Percentiles rank a stretch among this genome's conserved stretches.
Evolutionary conservation across 177 flowering plant species (phyloP).

Genomic region (Vitis hybrid): DNA sequence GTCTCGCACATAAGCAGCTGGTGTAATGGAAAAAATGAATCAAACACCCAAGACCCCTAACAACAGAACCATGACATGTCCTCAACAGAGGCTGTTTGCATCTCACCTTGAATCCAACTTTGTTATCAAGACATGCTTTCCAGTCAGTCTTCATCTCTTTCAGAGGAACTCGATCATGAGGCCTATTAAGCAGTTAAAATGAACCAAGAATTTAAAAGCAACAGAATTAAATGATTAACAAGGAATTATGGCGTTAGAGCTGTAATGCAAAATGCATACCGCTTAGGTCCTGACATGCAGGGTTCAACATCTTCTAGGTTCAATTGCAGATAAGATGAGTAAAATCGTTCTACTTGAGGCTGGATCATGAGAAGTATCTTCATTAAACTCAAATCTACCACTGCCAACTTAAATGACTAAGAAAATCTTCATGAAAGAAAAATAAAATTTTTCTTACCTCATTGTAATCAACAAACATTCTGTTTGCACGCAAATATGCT

Average conservation of each 20-base stretch:
- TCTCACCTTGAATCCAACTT: constrained; percentile 92
- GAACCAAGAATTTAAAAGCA: not conserved
- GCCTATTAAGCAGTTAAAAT: constrained; percentile 41
- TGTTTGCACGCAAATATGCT: constrained; percentile 81
- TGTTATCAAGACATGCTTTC: constrained; percentile 88
- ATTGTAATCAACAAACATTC: constrained; percentile 89
- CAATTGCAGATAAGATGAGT: constrained; percentile 77
- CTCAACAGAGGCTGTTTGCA: not conserved
- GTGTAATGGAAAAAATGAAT: too few species aligned
- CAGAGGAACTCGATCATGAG: constrained; percentile 89
- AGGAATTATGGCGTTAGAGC: not conserved
- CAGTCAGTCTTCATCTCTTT: constrained; percentile 94
- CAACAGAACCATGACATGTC: not conserved
- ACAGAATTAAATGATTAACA: not conserved
- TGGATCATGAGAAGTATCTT: constrained; percentile 21
- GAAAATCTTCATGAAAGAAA: not conserved
- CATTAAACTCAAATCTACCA: too few species aligned
- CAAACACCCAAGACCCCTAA: not conserved
- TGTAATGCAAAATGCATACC: constrained; percentile 38
- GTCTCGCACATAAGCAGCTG: too few species aligned
- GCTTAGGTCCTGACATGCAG: constrained; percentile 92
- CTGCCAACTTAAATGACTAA: not conserved
- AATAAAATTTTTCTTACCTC: constrained; percentile 44
- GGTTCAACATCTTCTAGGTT: constrained; percentile 83
- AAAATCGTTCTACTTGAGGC: constrained; percentile 82